Base-by-base conservation (phyloP, 148 eudicot species). In the Suaeda aralocaspica region DNA sequence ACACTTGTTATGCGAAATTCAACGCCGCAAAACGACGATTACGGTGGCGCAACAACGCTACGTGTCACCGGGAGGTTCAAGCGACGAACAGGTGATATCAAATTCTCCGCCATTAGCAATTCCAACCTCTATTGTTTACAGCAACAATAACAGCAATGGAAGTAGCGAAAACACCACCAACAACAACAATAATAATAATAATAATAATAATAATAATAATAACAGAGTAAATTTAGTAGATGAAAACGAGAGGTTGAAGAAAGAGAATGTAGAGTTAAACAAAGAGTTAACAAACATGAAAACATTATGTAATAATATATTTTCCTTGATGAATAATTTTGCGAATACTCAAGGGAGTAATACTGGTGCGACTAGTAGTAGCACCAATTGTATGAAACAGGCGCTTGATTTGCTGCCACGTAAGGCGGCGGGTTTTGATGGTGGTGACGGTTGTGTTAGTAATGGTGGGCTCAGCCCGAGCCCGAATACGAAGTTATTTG, bases 81-180 rank as follows among this genome's bases (percentile, higher is more conserved):
- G 88, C 19, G 97, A 91, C 0, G 97, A 91, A 52, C 97, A 91
- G 59, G 95, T 80, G 9, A 65, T 83, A 12, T 91, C 92, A 9
- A 85, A 76, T 39, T 86, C 90, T n/a, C 84, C 91, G 9, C 87
- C 90, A 1, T 71, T 79, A 57, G 85, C 63, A 25, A 72, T 79
- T 31, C 82, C 79, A 2, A 72, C 71, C 5, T 52, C 71, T 1
- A 63, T 76, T 72, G 63, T 76, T 64, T 63, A 72, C 12, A 63
- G 68, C 61, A 72, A 68, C 21, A 68, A 52, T n/a, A 73, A 66
- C 26, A 79, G 73, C 25, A n/a, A n/a, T n/a, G n/a, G n/a, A n/a
- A n/a, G n/a, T n/a, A n/a, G n/a, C n/a, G n/a, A n/a, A n/a, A 73
- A 69, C 30, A 79, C 72, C 25, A 44, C 31, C 56, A 52, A 55